Conservation (phyloP, 1,284 basidiomycete species). For the Melampsora abietis-canadensis region DNA sequence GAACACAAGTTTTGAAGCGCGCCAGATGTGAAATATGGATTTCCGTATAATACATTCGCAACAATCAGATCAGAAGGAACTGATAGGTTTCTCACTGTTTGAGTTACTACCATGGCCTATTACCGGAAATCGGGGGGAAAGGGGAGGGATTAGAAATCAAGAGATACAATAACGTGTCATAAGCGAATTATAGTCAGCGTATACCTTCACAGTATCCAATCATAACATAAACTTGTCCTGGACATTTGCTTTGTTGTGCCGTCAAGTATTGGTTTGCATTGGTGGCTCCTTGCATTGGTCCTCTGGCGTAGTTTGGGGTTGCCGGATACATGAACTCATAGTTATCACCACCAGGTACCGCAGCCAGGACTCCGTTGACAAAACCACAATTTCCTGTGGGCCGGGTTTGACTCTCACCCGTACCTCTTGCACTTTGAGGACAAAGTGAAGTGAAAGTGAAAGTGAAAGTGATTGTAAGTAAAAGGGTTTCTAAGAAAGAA, state of each 20-base stretch:
- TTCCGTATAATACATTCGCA: constrained; percentile 28
- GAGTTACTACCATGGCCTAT: constrained; percentile 25
- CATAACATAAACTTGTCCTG: constrained; percentile 25
- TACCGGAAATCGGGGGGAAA: neutral
- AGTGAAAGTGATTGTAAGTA: no score
- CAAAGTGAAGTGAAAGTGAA: neutral
- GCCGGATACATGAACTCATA: constrained; percentile 11
- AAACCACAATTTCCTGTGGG: constrained; percentile 6
- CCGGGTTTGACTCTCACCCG: constrained; percentile 16
- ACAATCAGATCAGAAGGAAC: neutral
- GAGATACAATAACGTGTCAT: neutral
- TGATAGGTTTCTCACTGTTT: neutral
- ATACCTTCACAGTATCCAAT: constrained; percentile 40
- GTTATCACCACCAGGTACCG: constrained; percentile 8
- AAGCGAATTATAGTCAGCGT: neutral
- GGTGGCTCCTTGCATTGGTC: constrained; percentile 9
- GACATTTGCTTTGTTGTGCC: neutral
- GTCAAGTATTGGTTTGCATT: constrained; percentile 1
- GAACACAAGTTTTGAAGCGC: constrained; percentile 4
- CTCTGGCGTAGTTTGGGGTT: constrained; percentile 6
- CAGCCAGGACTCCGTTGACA: neutral
- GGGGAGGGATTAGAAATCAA: neutral
- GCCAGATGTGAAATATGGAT: constrained; percentile 21
- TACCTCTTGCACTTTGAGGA: constrained; percentile 14
- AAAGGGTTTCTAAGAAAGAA: no score